These are phyloP conservation scores for Cyclocybe aegerita DNA, from an alignment of 768 basidiomycete species.

Conservation along the genomic window DNA sequence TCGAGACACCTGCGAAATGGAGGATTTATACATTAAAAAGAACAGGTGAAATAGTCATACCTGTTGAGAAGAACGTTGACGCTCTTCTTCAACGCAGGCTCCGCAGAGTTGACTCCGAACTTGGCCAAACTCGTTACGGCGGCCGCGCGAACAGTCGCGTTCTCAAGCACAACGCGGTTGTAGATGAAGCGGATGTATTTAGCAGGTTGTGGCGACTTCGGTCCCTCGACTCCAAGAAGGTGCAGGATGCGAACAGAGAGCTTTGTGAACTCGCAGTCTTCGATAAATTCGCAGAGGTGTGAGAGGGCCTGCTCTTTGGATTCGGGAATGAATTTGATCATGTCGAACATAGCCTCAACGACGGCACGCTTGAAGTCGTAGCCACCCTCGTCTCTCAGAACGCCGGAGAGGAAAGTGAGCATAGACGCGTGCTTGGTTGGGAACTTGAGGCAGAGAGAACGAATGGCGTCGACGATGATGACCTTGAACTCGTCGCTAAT, in stretches of 20 bases:
- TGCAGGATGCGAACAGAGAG: constrained; percentile 96
- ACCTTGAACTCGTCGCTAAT: constrained; percentile 99
- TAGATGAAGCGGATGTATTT: constrained; percentile 99
- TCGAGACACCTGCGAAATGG: constrained; percentile 75
- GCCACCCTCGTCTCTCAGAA: constrained; percentile 96
- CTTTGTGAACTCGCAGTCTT: constrained; percentile 99
- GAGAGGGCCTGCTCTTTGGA: constrained; percentile 97
- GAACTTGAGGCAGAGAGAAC: constrained; percentile 98
- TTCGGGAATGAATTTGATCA: constrained; percentile 97
- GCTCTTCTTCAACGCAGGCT: constrained; percentile 77
- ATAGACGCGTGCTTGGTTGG: constrained; percentile 95
- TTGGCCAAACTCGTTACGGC: constrained; percentile 95
- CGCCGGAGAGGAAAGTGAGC: constrained; percentile 95
- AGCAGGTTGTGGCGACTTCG: constrained; percentile 92
- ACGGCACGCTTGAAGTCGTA: constrained; percentile 99
- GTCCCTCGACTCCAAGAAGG: constrained; percentile 93
- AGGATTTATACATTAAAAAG: neutral
- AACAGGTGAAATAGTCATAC: constrained; percentile 35
- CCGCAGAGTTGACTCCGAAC: constrained; percentile 89
- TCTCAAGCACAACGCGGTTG: constrained; percentile 98
- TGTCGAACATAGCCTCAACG: constrained; percentile 99
- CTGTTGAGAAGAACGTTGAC: constrained; percentile 84
- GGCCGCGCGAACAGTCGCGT: constrained; percentile 95
- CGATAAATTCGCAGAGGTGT: constrained; percentile 98
- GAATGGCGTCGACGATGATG: constrained; percentile 98